Evolutionary conservation across 2,329 filamentous ascomycete species (phyloP).

Genomic region (Dactylonectria estremocensis): DNA sequence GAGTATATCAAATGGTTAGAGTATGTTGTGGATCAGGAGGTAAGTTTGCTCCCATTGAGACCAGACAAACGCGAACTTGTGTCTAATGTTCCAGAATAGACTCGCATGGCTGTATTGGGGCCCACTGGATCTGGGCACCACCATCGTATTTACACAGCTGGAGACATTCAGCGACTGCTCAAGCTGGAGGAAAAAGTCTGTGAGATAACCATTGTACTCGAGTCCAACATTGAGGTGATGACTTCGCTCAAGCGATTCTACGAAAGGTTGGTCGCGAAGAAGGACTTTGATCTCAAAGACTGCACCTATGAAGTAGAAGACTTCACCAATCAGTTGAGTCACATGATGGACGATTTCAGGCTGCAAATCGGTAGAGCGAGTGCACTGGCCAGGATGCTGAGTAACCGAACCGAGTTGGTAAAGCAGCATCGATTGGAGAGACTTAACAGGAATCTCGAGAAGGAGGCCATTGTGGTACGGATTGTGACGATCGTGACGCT

Average conservation of each 20-base stretch:
- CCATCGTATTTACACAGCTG: slow-evolving; percentile 7
- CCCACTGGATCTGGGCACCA: neutral
- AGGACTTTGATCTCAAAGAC: slow-evolving; percentile 6
- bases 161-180: slow-evolving; percentile 1
- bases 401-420: slow-evolving; percentile 14
- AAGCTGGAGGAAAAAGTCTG: slow-evolving; percentile 1
- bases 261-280: slow-evolving; percentile 3
- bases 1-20: slow-evolving; percentile 16
- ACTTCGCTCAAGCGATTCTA: slow-evolving; percentile 13
- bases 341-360: slow-evolving; percentile 14
- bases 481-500: slow-evolving; percentile 22
- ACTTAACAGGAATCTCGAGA: slow-evolving; percentile 12
- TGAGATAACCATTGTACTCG: slow-evolving; percentile 2
- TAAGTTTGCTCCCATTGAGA: neutral
- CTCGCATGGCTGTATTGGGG: slow-evolving; percentile 2
- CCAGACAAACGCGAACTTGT: neutral
- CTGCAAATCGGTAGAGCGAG: slow-evolving; percentile 13
- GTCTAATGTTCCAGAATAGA: neutral
- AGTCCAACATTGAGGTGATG: slow-evolving; percentile 22
- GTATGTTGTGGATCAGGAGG: slow-evolving; percentile 3
- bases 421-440: slow-evolving; percentile 18
- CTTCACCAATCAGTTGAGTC: slow-evolving; percentile 3
- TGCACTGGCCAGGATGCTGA: neutral
- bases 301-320: slow-evolving; percentile 16
- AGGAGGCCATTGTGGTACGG: slow-evolving; percentile 15